phyloP scores from a whole-genome alignment of 2,329 filamentous ascomycete genomes.

The Blastomyces emzantsi region DNA sequence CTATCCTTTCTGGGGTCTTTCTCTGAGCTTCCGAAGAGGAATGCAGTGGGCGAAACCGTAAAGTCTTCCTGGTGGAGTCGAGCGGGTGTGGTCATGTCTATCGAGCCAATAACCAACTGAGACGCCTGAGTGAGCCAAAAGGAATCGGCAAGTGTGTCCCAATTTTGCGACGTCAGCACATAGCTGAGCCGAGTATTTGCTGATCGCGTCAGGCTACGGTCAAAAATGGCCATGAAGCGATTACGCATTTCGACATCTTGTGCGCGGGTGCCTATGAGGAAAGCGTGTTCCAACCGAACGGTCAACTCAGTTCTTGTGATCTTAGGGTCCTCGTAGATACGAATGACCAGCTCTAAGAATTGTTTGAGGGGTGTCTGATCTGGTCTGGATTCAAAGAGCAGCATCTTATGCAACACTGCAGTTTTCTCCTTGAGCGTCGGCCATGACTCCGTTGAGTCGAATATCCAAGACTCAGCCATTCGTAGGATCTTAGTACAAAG shows the following conservation, averaged over 20 bases:
- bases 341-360: constrained; percentile 91
- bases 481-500: constrained; percentile 87
- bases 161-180: constrained; percentile 85
- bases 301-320: constrained; percentile 92
- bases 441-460: constrained; percentile 88
- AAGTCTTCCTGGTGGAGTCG: constrained; percentile 80
- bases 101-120: constrained; percentile 80
- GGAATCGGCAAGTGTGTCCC: constrained; percentile 88
- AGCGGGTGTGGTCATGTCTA: constrained; percentile 72
- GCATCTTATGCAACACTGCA: constrained; percentile 97
- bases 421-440: constrained; percentile 98
- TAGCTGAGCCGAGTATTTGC: constrained; percentile 84
- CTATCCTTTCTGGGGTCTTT: constrained; percentile 56
- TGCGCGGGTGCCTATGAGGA: constrained; percentile 87
- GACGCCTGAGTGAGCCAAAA: constrained; percentile 97
- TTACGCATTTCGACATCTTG: constrained; percentile 96
- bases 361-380: constrained; percentile 82
- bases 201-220: constrained; percentile 86
- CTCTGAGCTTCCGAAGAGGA: constrained; percentile 62
- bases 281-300: constrained; percentile 94
- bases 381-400: constrained; percentile 78
- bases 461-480: constrained; percentile 95
- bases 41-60: constrained; percentile 62
- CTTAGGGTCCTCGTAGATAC: constrained; percentile 96
- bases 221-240: constrained; percentile 92